These are phyloP conservation scores for Allium cepa DNA, from an alignment of 106 monocot genomes.

Conservation along the genomic window DNA sequence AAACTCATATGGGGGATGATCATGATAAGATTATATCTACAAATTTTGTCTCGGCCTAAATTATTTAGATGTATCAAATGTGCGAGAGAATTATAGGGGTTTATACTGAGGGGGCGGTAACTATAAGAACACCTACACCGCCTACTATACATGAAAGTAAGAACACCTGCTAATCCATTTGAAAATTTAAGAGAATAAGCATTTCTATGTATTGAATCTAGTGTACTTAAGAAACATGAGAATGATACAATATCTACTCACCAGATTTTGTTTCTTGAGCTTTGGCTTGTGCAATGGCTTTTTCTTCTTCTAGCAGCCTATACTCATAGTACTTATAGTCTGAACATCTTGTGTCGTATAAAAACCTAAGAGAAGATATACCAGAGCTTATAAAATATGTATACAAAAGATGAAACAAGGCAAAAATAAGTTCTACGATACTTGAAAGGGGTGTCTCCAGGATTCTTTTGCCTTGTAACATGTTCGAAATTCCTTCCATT, in stretches of 20 bases:
- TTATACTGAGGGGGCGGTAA: too few relatives aligned
- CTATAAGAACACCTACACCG: too few relatives aligned
- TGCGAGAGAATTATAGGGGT: too few relatives aligned
- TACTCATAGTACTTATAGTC: constrained; percentile 90
- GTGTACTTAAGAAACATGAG: not conserved
- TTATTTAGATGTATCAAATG: too few relatives aligned
- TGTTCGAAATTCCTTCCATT: constrained; percentile 90
- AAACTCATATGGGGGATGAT: too few relatives aligned
- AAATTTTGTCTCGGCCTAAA: too few relatives aligned
- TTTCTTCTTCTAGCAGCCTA: constrained; percentile 72
- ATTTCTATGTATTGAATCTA: not conserved
- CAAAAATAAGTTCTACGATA: constrained; percentile 23
- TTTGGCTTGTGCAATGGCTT: constrained; percentile 43
- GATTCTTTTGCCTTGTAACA: constrained; percentile 87
- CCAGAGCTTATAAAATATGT: not conserved
- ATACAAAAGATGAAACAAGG: not conserved
- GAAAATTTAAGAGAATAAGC: not conserved
- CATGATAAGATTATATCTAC: too few relatives aligned
- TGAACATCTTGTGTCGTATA: constrained; percentile 72
- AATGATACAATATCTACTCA: constrained; percentile 7
- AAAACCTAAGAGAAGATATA: constrained; percentile 49
- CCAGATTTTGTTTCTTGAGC: constrained; percentile 48
- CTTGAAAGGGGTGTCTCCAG: constrained; percentile 98
- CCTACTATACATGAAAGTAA: too few relatives aligned
- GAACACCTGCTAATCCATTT: not conserved